Base-by-base conservation (phyloP, 352 stramenopile genomes). In the Peronospora farinosa region DNA sequence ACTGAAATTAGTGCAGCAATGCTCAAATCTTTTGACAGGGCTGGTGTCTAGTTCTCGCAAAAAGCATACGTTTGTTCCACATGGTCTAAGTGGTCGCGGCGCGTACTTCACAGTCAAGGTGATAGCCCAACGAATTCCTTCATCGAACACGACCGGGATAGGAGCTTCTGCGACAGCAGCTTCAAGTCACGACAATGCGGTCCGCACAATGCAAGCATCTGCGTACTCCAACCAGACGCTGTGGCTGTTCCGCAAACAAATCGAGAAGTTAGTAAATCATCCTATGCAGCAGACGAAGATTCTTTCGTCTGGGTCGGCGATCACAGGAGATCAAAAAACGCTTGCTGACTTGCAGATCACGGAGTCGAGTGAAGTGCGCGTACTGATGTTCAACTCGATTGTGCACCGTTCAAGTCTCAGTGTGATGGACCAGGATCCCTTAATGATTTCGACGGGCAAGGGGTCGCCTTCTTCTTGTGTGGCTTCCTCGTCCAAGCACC, bases 271-370 rank as follows among this genome's bases (percentile, higher is more conserved):
- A 0, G 57, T 89, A 15, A 63, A 64, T 0, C 84, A 95, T 50
- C 76, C 84, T 1, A 69, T 87, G 51, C 70, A 86, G 40, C 84
- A 92, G 47, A 90, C 70, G 3, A 95, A 95, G 49, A 80, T 95
- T 8, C 60, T 95, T 1, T 84, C 63, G 16, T 67, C 68, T 39
- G 80, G 84, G 12, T 72, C 73, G 7, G 67, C 79, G 0, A 64
- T 95, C 16, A 78, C 76, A 13, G 81, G 81, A 8, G 84, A 95
- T 37, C 54, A 82, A 31, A 95, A 95, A 55, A 91, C 81, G 19
- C 58, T 92, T 2, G 68, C 72, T 25, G 81, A 95, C n/a, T 62
- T 95, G 21, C 55, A 77, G n/a, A 79, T 92, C 11, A 77, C 66
- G 5, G 81, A 92, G 45, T 69, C 67, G 11, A 90, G 69, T n/a